These are phyloP conservation scores for Leccinum rimulosum DNA, from an alignment of 768 basidiomycete genomes.

Conservation along the genomic window DNA sequence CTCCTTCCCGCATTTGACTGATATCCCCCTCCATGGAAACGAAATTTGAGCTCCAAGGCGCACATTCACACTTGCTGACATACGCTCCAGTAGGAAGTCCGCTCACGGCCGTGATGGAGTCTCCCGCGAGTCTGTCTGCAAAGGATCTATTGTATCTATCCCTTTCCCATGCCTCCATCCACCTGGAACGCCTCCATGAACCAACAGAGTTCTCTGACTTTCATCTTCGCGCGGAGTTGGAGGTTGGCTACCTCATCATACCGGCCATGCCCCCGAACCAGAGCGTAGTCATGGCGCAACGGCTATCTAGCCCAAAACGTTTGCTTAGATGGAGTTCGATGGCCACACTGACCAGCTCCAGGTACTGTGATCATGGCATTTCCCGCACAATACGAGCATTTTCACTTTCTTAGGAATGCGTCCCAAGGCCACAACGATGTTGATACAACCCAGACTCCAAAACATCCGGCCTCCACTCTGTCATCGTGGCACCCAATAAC, in stretches of 20 bases:
- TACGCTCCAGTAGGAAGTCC: not conserved
- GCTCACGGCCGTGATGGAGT: not conserved
- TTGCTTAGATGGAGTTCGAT: not conserved
- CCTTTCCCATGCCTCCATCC: not conserved
- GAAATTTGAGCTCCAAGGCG: not conserved
- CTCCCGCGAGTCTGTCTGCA: not conserved
- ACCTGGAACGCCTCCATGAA: not conserved
- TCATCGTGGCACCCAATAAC: not conserved
- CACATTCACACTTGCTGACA: not conserved
- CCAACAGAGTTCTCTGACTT: not conserved
- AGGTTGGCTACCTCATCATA: not conserved
- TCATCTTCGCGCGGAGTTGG: not conserved
- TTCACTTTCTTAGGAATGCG: not conserved
- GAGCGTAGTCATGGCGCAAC: not conserved
- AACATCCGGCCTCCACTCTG: not conserved
- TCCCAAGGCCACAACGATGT: not conserved
- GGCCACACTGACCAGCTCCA: not conserved
- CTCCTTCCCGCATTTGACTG: fast-evolving
- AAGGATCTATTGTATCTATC: not conserved
- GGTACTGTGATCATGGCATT: not conserved
- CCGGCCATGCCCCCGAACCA: not conserved
- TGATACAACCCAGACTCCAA: too few species aligned
- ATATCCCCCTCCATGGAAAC: not conserved
- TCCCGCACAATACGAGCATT: not conserved
- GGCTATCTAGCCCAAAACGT: not conserved